Evolutionary conservation across 2,329 filamentous ascomycete species (phyloP).

Genomic region (Clarireedia monteithiana): DNA sequence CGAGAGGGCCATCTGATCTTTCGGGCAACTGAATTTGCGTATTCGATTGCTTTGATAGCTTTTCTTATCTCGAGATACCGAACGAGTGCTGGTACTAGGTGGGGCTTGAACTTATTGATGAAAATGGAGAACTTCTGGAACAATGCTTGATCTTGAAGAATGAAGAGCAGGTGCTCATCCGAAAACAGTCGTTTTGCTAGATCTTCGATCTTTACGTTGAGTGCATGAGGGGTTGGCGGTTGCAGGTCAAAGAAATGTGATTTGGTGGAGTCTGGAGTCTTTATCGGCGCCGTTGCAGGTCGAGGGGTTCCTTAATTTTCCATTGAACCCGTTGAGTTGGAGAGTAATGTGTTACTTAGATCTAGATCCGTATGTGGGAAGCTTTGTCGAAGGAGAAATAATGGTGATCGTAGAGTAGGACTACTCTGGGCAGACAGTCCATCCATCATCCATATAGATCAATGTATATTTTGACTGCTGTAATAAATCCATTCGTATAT

Average conservation of each 20-base stretch:
- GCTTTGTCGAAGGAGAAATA: background rate
- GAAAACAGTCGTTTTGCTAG: conserved; percentile 13
- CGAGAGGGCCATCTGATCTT: conserved; percentile 19
- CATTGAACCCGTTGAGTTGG: background rate
- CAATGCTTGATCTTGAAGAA: conserved; percentile 14
- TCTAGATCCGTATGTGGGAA: background rate
- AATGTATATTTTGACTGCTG: background rate
- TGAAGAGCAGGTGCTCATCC: conserved; percentile 16
- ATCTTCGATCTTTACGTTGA: conserved; percentile 12
- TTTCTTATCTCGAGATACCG: conserved; percentile 20
- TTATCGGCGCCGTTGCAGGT: background rate
- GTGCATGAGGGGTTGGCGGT: background rate
- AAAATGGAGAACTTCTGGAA: conserved; percentile 17
- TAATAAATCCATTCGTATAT: background rate
- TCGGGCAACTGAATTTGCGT: conserved; percentile 19
- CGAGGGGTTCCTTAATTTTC: background rate
- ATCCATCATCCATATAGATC: background rate
- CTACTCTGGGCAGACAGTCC: background rate
- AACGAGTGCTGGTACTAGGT: conserved; percentile 3
- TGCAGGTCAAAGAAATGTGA: background rate
- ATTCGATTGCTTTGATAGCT: conserved; percentile 22
- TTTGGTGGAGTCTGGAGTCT: background rate
- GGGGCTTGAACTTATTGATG: conserved; percentile 17
- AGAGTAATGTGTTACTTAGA: background rate
- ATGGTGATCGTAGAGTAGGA: background rate